Evolutionary conservation across 1,284 basidiomycete species (phyloP).

Genomic region (Heterobasidion parviporum): DNA sequence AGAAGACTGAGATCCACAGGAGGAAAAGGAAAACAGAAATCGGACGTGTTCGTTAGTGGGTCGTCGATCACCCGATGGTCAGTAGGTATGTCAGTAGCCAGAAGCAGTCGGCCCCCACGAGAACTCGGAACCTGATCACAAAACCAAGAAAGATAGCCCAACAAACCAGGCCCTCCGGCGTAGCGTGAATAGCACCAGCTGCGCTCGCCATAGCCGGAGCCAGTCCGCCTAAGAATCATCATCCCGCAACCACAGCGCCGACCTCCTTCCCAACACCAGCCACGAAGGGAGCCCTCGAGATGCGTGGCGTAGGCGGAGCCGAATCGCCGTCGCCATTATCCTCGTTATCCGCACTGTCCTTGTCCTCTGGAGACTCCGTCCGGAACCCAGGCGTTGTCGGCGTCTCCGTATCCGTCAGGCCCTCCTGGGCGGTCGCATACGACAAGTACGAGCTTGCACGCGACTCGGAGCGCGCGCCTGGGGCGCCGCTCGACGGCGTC

Average conservation of each 20-base stretch:
- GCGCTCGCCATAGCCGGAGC: too few relatives aligned
- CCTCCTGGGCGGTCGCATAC: constrained; percentile 21
- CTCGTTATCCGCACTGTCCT: background rate
- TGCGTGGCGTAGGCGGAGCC: background rate
- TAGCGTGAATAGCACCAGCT: too few relatives aligned
- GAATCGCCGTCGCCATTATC: background rate
- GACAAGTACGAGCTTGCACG: constrained; percentile 22
- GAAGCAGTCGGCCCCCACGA: too few relatives aligned
- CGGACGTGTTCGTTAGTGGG: too few relatives aligned
- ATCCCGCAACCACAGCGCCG: background rate
- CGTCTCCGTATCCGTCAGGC: constrained; percentile 1
- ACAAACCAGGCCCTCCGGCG: too few relatives aligned
- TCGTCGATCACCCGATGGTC: too few relatives aligned
- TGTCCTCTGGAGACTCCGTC: too few relatives aligned
- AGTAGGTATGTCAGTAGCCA: too few relatives aligned
- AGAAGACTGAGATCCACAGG: too few relatives aligned
- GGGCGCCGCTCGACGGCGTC: constrained; percentile 7
- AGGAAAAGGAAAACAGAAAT: background rate
- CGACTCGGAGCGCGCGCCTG: constrained; percentile 15
- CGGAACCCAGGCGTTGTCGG: background rate
- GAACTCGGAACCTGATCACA: too few relatives aligned
- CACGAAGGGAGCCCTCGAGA: background rate
- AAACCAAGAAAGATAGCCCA: too few relatives aligned
- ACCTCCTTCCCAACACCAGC: background rate
- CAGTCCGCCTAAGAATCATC: too few relatives aligned